phyloP scores from a whole-genome alignment of 2,329 filamentous ascomycete species.

The Diaporthe vexans region DNA sequence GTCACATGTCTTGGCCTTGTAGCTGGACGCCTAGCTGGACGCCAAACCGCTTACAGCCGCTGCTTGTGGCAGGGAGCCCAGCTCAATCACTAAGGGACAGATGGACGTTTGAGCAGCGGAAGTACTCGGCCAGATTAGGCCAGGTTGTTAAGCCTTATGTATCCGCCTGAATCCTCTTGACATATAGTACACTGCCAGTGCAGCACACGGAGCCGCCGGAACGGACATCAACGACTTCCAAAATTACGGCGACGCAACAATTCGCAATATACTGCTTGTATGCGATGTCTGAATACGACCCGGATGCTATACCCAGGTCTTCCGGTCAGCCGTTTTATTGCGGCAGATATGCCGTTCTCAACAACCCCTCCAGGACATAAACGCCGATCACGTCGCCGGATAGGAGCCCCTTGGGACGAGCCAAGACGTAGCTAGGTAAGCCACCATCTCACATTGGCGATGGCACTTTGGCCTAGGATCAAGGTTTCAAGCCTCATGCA shows the following conservation, averaged over 20 bases:
- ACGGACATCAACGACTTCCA: neutral
- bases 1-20: neutral
- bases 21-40: neutral
- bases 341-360: conserved; percentile 14
- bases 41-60: neutral
- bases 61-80: neutral
- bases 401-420: neutral
- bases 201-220: neutral
- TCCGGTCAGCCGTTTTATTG: conserved; percentile 6
- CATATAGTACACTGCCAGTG: neutral
- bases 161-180: neutral
- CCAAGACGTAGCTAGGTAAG: conserved; percentile 1
- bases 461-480: conserved; percentile 10
- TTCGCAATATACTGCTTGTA: neutral
- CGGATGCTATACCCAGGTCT: neutral
- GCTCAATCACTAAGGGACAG: neutral
- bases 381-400: conserved; percentile 20
- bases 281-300: neutral
- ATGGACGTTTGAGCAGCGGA: neutral
- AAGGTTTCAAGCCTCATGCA: conserved; percentile 22
- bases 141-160: neutral
- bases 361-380: neutral
- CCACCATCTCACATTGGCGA: conserved; percentile 24
- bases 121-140: neutral
- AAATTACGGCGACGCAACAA: neutral